Conservation (phyloP, 2,329 filamentous ascomycete genomes). For the Grosmannia serpens region DNA sequence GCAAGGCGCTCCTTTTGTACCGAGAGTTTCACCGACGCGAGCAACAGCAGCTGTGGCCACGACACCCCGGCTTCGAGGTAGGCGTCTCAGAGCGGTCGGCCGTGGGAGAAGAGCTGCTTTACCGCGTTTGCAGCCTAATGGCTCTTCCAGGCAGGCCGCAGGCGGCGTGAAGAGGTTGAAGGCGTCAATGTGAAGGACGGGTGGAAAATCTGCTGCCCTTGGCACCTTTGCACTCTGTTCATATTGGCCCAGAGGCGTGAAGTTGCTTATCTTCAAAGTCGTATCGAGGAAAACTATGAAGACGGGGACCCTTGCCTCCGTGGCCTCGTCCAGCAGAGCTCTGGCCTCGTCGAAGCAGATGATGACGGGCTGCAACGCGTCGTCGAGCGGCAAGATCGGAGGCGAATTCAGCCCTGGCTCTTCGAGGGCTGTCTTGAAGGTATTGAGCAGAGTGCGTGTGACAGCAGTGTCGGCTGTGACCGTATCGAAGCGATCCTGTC, state of each 20-base stretch:
- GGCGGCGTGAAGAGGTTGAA: background rate
- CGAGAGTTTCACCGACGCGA: background rate
- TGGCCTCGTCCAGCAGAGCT: background rate
- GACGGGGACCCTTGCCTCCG: background rate
- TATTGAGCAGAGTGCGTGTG: background rate
- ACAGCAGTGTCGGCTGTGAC: background rate
- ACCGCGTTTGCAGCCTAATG: background rate
- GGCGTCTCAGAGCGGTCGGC: background rate
- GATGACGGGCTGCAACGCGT: background rate
- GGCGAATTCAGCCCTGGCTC: background rate
- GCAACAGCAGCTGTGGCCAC: background rate
- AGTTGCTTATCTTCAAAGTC: background rate
- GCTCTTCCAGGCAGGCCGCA: background rate
- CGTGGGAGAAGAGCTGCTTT: background rate
- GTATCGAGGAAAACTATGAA: background rate
- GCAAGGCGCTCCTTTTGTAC: background rate
- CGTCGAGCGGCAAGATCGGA: background rate
- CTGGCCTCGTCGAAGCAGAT: conserved; percentile 3
- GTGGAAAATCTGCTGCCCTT: background rate
- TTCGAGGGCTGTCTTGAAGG: background rate
- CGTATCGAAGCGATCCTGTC: background rate
- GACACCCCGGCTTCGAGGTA: background rate
- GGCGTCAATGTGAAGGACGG: background rate
- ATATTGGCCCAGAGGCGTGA: background rate
- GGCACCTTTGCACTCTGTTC: background rate